Base-by-base conservation (phyloP, 2,329 filamentous ascomycete genomes). In the Epicoccum nigrum region DNA sequence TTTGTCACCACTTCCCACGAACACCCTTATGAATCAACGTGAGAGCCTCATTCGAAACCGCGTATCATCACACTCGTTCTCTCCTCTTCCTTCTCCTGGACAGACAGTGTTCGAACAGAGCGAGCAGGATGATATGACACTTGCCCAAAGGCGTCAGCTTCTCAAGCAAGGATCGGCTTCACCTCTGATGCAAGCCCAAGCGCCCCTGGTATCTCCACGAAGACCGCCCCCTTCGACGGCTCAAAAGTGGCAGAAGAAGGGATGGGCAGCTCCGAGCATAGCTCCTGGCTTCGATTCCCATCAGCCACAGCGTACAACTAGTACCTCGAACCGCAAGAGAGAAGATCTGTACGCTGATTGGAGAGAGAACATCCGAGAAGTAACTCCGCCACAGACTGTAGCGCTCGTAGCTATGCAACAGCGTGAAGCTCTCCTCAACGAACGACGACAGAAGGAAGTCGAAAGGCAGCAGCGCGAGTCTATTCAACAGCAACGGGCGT, bases 71-170 rank as follows among this genome's bases (percentile, higher is more conserved):
- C 71, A 71, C 4, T 74, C 72, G 0, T 71, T 77, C 60, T 70
- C 60, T 9, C 65, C 71, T 20, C 55, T 62, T 13, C 33, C 65
- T 2, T 68, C 71, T 1, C 61, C 62, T 0, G 54, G 69, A 4
- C 68, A 67, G 30, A 57, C 70, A 8, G 51, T 63, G 15, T 56
- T 48, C 15, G 60, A 55, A 33, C 49, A 56, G 54, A 32, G 37
- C 59, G 52, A 69, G 60, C 76, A 80, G 1, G 89, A 92, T 54
- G 83, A 92, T 48, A 79, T 93, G 59, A 86, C 89, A 0, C 79
- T 94, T 15, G 87, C 84, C 33, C 83, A 88, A 62, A 85, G 89
- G 45, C 65, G 71, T 54, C 65, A 67, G 13, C 45, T 73, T 13
- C 67, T 77, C 9, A 72, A 76, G 53, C 55, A 65, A 21, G 63